Percentiles rank a stretch among this genome's conserved stretches.
Evolutionary conservation across 2,329 filamentous ascomycete species (phyloP).

Genomic region (Hypoxylon sp.): DNA sequence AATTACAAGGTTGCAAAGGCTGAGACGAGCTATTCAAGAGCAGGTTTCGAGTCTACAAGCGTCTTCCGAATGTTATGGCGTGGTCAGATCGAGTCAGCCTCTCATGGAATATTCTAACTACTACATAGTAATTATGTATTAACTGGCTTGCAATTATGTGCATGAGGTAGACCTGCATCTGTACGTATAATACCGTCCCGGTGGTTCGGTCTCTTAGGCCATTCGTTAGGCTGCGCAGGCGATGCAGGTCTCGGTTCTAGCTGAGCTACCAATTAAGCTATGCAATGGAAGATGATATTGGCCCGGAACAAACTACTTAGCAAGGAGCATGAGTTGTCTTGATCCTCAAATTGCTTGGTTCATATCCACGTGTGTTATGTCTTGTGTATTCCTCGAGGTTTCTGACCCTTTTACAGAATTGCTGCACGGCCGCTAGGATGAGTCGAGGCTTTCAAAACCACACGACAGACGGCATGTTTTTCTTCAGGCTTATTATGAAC

Average conservation of each 20-base stretch:
- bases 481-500: neutral
- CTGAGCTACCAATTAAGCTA: slow-evolving; percentile 3
- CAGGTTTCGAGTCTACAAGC: slow-evolving; percentile 39
- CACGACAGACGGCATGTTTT: slow-evolving; percentile 6
- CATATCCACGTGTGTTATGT: slow-evolving; percentile 33
- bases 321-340: slow-evolving; percentile 31
- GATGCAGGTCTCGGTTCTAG: slow-evolving; percentile 4
- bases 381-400: slow-evolving; percentile 27
- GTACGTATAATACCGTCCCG: too few species aligned
- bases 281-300: slow-evolving; percentile 19
- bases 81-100: slow-evolving; percentile 18
- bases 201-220: too few species aligned
- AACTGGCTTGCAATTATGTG: too few species aligned
- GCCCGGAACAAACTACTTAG: slow-evolving; percentile 10
- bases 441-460: slow-evolving; percentile 12
- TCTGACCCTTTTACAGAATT: slow-evolving; percentile 16
- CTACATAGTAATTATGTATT: too few species aligned
- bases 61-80: slow-evolving; percentile 13
- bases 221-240: too few species aligned
- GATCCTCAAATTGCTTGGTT: slow-evolving; percentile 28
- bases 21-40: slow-evolving; percentile 36
- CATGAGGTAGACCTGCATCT: too few species aligned
- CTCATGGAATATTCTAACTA: slow-evolving; percentile 6
- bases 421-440: slow-evolving; percentile 6
- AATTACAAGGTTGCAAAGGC: slow-evolving; percentile 27